Evolutionary conservation across 306 rosid genomes (phyloP), one percentile per base, ranked within the genome.

Genomic region (Malus fusca): DNA sequence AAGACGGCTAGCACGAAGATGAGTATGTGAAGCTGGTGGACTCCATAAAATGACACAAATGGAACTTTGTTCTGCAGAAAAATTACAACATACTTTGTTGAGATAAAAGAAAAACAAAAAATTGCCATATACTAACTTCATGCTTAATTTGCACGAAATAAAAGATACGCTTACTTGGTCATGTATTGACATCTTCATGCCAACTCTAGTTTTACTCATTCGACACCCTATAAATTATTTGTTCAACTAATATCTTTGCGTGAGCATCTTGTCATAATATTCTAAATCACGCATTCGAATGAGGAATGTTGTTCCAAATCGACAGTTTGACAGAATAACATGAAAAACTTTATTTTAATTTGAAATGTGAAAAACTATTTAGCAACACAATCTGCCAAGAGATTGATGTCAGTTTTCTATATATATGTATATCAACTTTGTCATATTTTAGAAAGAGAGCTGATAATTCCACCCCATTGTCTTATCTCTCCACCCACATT

Each of bases 1-100:
- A 72, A 89, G 61, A 85, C 78, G 40, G 97, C 97, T 69, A 93
- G 72, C 69, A 82, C 90, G 51, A 93, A 93, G 67, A 93, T 89
- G 62, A 93, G 88, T 72, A 85, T 89, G 71, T 93, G 98, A 13
- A 93, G 89, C 62, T 93, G 98, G 79, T 92, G 96, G 44, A 92
- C 90, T 5, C 91, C 96, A 2, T 82, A 77, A 1, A 77, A 55
- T 0, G 97, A 92, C 40, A 92, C 90, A 68, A 92, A 78, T 14
- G 90, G 76, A 5, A 87, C 97, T 85, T 84, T 80, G 5, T 80
- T 83, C 97, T 92, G 75, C 73, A 73, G 64, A 10, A 58, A 11
- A 30, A 51, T 63, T 26, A 44, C 48, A 9, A 30, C 21, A 75
- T 12, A 46, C 4, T 19, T 40, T 43, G 30, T 35, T 25, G 52